These are phyloP conservation scores for Gardenia jasminoides DNA, from an alignment of 257 asterid genomes.

Conservation along the genomic window DNA sequence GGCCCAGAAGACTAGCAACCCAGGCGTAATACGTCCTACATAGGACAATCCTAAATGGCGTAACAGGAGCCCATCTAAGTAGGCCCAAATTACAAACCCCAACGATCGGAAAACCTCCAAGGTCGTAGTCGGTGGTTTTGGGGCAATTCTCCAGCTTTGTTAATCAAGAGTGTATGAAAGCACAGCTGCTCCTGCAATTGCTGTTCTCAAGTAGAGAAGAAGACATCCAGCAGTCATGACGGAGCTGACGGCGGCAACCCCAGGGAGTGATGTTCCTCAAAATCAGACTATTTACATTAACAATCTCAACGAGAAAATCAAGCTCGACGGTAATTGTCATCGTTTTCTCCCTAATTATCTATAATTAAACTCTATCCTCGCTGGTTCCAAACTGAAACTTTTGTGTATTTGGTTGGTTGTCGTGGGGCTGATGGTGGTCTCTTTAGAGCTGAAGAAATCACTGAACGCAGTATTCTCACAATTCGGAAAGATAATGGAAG, in stretches of 20 bases:
- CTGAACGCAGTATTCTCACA: slow-evolving; percentile 93
- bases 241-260: slow-evolving; percentile 46
- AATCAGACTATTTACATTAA: slow-evolving; percentile 89
- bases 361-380: background rate
- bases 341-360: background rate
- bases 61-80: background rate
- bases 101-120: background rate
- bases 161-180: background rate
- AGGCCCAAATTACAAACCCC: background rate
- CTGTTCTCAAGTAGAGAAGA: background rate
- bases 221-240: slow-evolving; percentile 51
- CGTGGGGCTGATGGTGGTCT: background rate
- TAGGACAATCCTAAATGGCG: no score
- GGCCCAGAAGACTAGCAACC: no score
- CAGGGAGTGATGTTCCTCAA: slow-evolving; percentile 52
- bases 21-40: no score
- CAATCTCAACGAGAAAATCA: slow-evolving; percentile 90
- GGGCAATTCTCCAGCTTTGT: background rate
- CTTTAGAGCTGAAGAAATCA: slow-evolving; percentile 85
- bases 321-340: slow-evolving; percentile 71
- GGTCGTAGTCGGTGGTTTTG: background rate
- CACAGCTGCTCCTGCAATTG: background rate
- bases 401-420: no score
- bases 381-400: no score
- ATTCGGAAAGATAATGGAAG: slow-evolving; percentile 90